phyloP scores from a whole-genome alignment of 345 rosid genomes.

The Firmiana major region DNA sequence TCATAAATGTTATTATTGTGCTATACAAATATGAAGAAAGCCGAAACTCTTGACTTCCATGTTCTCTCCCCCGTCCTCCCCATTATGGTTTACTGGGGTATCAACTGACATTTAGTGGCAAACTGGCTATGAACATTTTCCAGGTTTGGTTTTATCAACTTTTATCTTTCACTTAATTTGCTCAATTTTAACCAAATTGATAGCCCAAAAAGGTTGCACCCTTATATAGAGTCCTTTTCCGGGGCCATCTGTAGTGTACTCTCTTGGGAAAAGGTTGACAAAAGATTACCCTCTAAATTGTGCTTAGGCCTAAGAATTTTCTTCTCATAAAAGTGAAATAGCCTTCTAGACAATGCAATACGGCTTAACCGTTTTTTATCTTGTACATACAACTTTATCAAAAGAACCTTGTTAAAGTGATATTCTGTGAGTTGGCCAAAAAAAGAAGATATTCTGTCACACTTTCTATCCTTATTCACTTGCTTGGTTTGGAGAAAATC shows the following conservation, averaged over 20 bases:
- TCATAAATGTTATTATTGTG: neutral
- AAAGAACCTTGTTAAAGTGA: slow-evolving; percentile 13
- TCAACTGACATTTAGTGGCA: no score
- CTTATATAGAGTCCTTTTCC: slow-evolving; percentile 24
- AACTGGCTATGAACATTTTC: neutral
- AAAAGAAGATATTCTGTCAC: no score
- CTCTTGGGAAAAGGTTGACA: slow-evolving; percentile 15
- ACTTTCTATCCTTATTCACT: slow-evolving; percentile 10
- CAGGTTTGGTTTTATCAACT: neutral
- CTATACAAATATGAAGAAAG: neutral
- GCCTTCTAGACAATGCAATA: slow-evolving; percentile 14
- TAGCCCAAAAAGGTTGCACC: neutral
- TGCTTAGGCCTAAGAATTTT: slow-evolving; percentile 6
- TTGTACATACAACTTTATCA: slow-evolving; percentile 5
- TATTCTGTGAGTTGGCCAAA: neutral
- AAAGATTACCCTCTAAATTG: slow-evolving; percentile 5
- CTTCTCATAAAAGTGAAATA: slow-evolving; percentile 24
- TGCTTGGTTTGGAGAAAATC: slow-evolving; percentile 55
- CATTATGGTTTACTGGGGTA: no score
- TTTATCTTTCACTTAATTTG: neutral
- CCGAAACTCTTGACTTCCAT: neutral
- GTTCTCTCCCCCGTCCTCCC: no score
- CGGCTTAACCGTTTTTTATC: neutral
- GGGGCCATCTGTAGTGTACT: slow-evolving; percentile 31
- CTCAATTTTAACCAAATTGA: neutral